phyloP scores from a whole-genome alignment of 371 early-diverging fungal species.

The Actinomortierella ambigua region DNA sequence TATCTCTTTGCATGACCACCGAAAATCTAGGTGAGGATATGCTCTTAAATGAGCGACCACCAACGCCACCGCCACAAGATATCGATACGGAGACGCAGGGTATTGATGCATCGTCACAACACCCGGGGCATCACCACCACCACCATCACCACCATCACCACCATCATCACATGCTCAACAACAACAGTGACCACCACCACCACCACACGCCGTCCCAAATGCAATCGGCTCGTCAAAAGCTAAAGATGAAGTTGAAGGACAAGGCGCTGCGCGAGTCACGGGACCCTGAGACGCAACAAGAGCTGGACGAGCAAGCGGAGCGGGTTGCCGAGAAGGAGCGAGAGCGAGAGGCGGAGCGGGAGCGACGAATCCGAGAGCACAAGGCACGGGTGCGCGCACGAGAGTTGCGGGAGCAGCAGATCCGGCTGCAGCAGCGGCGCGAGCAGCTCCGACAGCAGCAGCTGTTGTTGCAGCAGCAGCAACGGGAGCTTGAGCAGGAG shows the following conservation, averaged over 20 bases:
- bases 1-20: slow-evolving; percentile 2
- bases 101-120: slow-evolving; percentile 8
- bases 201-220: slow-evolving; percentile 9
- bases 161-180: too few species aligned
- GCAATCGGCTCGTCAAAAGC: slow-evolving; percentile 27
- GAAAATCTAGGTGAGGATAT: slow-evolving; percentile 29
- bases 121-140: slow-evolving; percentile 18
- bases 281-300: slow-evolving; percentile 15
- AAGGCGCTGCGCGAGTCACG: slow-evolving; percentile 39
- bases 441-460: too few species aligned
- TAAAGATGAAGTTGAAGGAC: slow-evolving; percentile 40
- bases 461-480: too few species aligned
- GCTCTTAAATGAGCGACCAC: slow-evolving; percentile 31
- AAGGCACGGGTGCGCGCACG: too few species aligned
- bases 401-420: too few species aligned
- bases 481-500: too few species aligned
- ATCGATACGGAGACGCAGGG: slow-evolving; percentile 19
- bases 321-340: too few species aligned
- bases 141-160: slow-evolving; percentile 39
- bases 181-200: slow-evolving; percentile 16
- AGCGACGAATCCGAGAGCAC: too few species aligned
- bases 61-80: slow-evolving; percentile 11
- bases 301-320: too few species aligned
- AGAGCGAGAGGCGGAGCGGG: too few species aligned
- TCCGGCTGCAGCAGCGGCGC: too few species aligned